These are phyloP conservation scores for Saturnispora besseyi DNA, from an alignment of 805 yeast species.

Conservation along the genomic window DNA sequence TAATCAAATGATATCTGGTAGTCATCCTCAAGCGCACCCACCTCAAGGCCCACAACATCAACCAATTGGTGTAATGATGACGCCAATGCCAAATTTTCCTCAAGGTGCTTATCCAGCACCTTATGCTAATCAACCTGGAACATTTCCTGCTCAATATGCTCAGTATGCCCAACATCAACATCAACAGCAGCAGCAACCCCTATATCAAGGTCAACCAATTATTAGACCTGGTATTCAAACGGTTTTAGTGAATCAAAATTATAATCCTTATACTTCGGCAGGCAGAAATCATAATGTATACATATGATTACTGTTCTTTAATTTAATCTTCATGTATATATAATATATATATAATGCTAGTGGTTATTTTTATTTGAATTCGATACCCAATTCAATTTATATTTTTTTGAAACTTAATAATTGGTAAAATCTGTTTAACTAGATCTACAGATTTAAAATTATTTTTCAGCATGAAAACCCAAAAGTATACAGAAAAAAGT, in stretches of 20 bases:
- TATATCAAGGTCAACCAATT: not conserved
- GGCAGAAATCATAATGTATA: not conserved
- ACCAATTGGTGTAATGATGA: not conserved
- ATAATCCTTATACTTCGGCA: not conserved
- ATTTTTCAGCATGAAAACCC: too few relatives aligned
- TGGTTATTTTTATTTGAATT: too few relatives aligned
- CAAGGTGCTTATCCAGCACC: not conserved
- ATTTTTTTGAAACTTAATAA: too few relatives aligned
- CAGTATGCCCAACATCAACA: conserved; percentile 1
- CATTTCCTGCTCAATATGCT: not conserved
- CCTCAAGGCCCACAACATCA: not conserved
- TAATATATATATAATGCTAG: too few relatives aligned
- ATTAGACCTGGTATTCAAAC: not conserved
- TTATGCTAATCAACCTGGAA: not conserved
- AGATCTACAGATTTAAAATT: too few relatives aligned
- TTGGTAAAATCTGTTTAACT: too few relatives aligned
- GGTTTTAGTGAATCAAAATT: not conserved
- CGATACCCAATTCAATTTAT: too few relatives aligned
- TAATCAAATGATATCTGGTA: not conserved
- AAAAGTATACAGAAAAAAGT: too few relatives aligned
- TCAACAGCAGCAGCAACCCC: conserved; percentile 1
- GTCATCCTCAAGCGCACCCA: not conserved
- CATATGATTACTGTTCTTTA: not conserved
- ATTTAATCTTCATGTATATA: not conserved
- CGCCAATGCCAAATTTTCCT: not conserved